Base-by-base conservation (phyloP, 371 early-diverging fungal species). In the Mortierella sp. region DNA sequence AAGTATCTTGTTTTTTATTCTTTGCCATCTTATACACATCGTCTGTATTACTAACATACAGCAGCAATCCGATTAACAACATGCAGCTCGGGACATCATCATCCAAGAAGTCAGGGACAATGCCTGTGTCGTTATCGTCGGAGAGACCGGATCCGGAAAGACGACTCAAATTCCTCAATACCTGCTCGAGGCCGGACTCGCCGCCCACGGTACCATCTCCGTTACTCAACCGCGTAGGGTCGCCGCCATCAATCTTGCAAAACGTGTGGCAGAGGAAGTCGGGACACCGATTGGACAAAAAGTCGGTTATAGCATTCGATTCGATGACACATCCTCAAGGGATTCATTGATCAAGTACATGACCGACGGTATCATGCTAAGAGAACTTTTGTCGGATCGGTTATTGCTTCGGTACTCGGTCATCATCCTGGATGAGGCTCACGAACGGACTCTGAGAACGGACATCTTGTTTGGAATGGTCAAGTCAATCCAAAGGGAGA, bases 311-410 rank as follows among this genome's bases (percentile, higher is more conserved):
- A 93, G 94, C 3, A 95, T 99, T 28, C 91, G 99, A 70, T 99
- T 99, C 78, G 99, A 99, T 49, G 96, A 97, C 61, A 90, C 85
- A 8, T 92, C 96, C 2, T 90, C 90, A n/a, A 80, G 80, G 12
- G 75, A 85, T 17, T 99, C 99, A 0, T 78, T 89, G 65, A 90
- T 99, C 53, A 95, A 96, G 82, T 98, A 96, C 80, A 82, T 99
- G 80, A 99, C 99, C 0, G 99, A 99, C 79, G 99, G 99, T 73
- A 94, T 99, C 90, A 86, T 99, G 48, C 72, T 99, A 24, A 88
- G 97, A 30, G 99, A 99, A 78, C 83, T 95, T 6, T 83, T 99
- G 42, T 86, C 92, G 3, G 98, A 99, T 69, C 86, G 89, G 14
- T 50, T 93, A 41, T 76, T 98, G 23, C 58, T 82, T 2, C 81